Conservation (phyloP, 257 asterid species). For the Plantago major region DNA sequence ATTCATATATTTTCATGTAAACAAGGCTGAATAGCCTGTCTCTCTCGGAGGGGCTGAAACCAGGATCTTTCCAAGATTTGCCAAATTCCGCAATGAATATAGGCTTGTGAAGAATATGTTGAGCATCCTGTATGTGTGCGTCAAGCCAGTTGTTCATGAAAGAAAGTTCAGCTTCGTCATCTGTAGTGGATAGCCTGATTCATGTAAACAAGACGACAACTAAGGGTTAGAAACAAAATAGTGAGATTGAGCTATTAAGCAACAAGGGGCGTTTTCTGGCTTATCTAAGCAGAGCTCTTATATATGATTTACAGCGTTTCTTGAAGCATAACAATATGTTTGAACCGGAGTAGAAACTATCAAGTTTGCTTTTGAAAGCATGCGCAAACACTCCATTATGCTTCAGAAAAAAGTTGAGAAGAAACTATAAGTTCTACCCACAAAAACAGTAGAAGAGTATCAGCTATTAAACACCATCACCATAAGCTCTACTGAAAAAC, state of each 20-base stretch:
- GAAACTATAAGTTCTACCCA: background rate
- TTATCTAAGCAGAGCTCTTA: no score
- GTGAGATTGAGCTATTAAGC: no score
- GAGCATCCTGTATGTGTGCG: slow-evolving; percentile 68
- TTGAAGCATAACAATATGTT: no score
- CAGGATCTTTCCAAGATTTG: slow-evolving; percentile 58
- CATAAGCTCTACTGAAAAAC: no score
- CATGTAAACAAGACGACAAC: background rate
- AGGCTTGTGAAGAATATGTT: slow-evolving; percentile 62
- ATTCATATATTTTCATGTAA: slow-evolving; percentile 55
- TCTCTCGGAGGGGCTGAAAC: slow-evolving; percentile 51
- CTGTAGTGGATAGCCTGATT: slow-evolving; percentile 54
- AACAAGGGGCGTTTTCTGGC: no score
- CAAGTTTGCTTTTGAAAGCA: no score
- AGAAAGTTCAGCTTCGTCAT: slow-evolving; percentile 41
- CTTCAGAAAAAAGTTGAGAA: background rate
- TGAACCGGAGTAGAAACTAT: no score
- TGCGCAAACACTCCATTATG: no score
- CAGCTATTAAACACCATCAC: no score
- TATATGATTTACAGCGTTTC: no score
- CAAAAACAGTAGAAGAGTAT: background rate
- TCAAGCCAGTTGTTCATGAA: slow-evolving; percentile 67
- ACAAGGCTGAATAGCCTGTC: slow-evolving; percentile 56
- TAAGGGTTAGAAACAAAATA: no score
- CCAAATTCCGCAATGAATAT: slow-evolving; percentile 73